These are phyloP conservation scores for Cicer pinnatifidum DNA, from an alignment of 306 rosid genomes.

Conservation along the genomic window DNA sequence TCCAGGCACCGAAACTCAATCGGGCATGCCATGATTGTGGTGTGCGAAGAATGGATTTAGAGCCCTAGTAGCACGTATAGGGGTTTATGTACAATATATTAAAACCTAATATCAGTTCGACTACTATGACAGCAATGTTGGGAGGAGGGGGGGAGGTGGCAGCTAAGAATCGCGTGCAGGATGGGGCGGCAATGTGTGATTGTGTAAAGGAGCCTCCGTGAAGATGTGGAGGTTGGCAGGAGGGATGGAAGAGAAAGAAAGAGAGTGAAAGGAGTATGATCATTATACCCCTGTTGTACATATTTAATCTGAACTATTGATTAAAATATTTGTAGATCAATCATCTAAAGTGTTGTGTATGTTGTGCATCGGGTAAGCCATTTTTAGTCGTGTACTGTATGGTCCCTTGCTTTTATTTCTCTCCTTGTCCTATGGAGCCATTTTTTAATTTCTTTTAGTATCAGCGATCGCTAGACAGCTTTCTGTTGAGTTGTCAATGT, in stretches of 20 bases:
- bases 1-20: slow-evolving; percentile 81
- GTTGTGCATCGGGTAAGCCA: not conserved
- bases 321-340: not conserved
- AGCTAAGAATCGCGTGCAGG: not conserved
- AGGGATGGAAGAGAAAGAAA: not conserved
- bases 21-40: slow-evolving; percentile 68
- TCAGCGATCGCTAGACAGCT: slow-evolving; percentile 19
- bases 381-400: not conserved
- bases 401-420: slow-evolving; percentile 16
- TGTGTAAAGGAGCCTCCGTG: not conserved
- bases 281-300: not conserved
- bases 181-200: not conserved
- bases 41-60: not conserved
- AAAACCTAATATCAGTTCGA: not conserved
- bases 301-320: not conserved
- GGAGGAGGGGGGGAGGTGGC: not conserved
- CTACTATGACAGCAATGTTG: not conserved
- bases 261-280: not conserved
- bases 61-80: slow-evolving; percentile 39
- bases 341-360: not conserved
- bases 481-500: slow-evolving; percentile 9
- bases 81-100: slow-evolving; percentile 34
- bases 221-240: not conserved
- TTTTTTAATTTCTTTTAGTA: not conserved
- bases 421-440: slow-evolving; percentile 2